These are phyloP conservation scores for Vaccinium darrowii DNA, from an alignment of 148 eudicot species.

Conservation along the genomic window DNA sequence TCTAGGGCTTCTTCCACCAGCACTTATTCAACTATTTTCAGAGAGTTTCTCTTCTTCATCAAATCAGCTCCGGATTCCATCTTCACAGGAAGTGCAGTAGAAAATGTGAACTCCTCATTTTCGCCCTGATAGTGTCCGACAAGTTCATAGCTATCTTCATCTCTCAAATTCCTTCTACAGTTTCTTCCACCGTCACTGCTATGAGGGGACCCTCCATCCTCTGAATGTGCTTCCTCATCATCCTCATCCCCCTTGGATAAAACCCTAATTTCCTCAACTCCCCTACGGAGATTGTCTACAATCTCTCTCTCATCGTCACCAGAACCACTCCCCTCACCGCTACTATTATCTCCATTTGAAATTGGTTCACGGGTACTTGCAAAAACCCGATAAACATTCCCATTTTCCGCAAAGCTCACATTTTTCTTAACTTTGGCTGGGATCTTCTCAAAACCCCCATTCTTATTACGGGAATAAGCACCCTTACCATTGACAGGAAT, in stretches of 20 bases:
- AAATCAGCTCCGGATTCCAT: conserved; percentile 49
- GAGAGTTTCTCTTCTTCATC: conserved; percentile 29
- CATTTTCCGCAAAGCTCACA: conserved; percentile 67
- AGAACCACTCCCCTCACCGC: conserved; percentile 33
- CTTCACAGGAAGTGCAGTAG: conserved; percentile 57
- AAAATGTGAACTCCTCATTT: conserved; percentile 40
- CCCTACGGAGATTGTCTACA: conserved; percentile 24
- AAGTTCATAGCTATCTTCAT: conserved; percentile 19
- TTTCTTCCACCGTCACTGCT: conserved; percentile 40
- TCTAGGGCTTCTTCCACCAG: conserved; percentile 30
- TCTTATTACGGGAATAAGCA: conserved; percentile 21
- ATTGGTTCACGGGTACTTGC: conserved; percentile 15
- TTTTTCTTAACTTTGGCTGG: conserved; percentile 42
- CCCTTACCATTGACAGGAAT: conserved; percentile 20
- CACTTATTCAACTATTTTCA: conserved; percentile 35
- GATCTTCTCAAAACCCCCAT: conserved; percentile 28
- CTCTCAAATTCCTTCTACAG: conserved; percentile 20
- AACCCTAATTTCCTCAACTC: conserved; percentile 44
- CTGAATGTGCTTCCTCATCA: conserved; percentile 39
- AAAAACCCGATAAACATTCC: conserved; percentile 40
- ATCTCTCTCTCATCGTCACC: conserved; percentile 27
- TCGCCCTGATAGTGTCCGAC: conserved; percentile 22
- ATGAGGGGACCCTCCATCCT: conserved; percentile 37
- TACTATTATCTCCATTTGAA: conserved; percentile 27
- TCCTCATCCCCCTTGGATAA: conserved; percentile 36